Evolutionary conservation across 495 filamentous ascomycete species (phyloP).

Genomic region (Neurospora sp.): DNA sequence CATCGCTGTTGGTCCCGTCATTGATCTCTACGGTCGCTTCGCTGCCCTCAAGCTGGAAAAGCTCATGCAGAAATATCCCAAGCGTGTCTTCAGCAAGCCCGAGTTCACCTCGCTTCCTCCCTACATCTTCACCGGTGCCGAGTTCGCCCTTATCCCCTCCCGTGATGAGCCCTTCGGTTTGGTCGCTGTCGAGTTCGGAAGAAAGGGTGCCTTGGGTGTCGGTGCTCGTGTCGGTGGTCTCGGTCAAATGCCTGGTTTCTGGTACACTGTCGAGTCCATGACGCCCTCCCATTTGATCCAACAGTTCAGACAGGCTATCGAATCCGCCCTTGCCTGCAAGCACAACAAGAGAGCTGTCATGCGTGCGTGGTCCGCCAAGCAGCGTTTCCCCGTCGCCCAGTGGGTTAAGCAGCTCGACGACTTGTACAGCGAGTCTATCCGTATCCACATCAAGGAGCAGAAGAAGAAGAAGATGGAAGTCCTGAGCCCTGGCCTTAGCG

Average conservation of each 20-base stretch:
- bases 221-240: constrained; percentile 59
- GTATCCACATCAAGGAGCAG: constrained; percentile 26
- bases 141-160: constrained; percentile 70
- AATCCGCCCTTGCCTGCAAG: constrained; percentile 55
- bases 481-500: constrained; percentile 7
- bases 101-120: constrained; percentile 67
- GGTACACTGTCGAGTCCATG: constrained; percentile 60
- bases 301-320: constrained; percentile 62
- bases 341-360: constrained; percentile 46
- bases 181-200: constrained; percentile 73
- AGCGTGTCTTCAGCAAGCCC: constrained; percentile 65
- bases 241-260: constrained; percentile 74
- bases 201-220: constrained; percentile 68
- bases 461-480: constrained; percentile 24
- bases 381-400: constrained; percentile 65
- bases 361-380: constrained; percentile 65
- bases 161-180: constrained; percentile 74
- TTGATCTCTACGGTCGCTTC: constrained; percentile 72
- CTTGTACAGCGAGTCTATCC: constrained; percentile 43
- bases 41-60: constrained; percentile 61
- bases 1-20: constrained; percentile 62
- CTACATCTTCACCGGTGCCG: constrained; percentile 68
- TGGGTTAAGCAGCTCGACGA: constrained; percentile 56
- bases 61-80: constrained; percentile 67
- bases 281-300: constrained; percentile 59